These are phyloP conservation scores for Vickermania spadyakhi DNA, from an alignment of 208 protist genomes.

Conservation along the genomic window DNA sequence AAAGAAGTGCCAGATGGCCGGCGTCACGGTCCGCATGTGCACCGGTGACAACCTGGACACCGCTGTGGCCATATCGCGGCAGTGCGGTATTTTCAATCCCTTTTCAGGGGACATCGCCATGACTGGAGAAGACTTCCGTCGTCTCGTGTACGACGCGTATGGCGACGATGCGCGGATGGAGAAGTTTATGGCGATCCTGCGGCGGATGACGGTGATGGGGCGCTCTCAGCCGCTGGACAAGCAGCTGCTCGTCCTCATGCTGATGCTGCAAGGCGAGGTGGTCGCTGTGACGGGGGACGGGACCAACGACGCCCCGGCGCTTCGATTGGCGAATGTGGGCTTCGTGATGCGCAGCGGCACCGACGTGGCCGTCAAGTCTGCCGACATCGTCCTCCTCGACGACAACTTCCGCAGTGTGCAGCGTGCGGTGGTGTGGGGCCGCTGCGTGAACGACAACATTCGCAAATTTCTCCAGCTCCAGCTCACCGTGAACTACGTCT, in stretches of 20 bases:
- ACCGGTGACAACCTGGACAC: conserved; percentile 94
- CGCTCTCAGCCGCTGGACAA: conserved; percentile 85
- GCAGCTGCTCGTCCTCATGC: conserved; percentile 79
- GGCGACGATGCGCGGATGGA: conserved; percentile 61
- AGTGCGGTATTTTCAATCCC: conserved; percentile 88
- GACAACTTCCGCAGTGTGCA: conserved; percentile 98
- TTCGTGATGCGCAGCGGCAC: conserved; percentile 97
- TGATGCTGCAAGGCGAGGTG: conserved; percentile 68
- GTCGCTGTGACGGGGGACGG: conserved; percentile 93
- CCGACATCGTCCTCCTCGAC: conserved; percentile 93
- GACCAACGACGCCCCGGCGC: conserved; percentile 96
- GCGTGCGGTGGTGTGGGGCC: conserved; percentile 89
- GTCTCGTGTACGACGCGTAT: conserved; percentile 63
- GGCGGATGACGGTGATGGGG: conserved; percentile 81
- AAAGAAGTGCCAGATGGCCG: conserved; percentile 85
- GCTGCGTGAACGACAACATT: conserved; percentile 87
- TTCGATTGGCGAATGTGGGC: conserved; percentile 95
- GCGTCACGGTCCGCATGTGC: conserved; percentile 94
- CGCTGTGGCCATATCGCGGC: conserved; percentile 86
- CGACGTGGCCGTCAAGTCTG: conserved; percentile 92
- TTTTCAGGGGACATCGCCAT: conserved; percentile 64
- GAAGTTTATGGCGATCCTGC: conserved; percentile 63
- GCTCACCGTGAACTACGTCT: conserved; percentile 96
- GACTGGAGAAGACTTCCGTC: conserved; percentile 87
- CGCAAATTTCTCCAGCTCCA: conserved; percentile 98